These are phyloP conservation scores for Aspergillus haitiensis DNA, from an alignment of 495 filamentous ascomycete species.

Conservation along the genomic window DNA sequence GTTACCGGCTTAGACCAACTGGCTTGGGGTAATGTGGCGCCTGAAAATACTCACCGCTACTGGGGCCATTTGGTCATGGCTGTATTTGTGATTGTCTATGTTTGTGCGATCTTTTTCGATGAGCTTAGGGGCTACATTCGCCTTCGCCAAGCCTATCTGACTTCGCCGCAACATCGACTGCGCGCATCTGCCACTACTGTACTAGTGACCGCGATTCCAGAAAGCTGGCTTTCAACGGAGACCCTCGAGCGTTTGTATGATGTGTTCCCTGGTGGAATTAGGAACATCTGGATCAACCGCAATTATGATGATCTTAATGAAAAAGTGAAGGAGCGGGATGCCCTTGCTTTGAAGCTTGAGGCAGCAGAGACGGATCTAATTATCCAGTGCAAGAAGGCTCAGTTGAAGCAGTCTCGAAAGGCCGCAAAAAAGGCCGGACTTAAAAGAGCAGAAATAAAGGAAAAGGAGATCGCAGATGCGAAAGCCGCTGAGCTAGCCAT, in stretches of 20 bases:
- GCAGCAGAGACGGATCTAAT: constrained; percentile 83
- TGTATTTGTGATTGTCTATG: constrained; percentile 74
- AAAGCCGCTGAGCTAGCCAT: constrained; percentile 60
- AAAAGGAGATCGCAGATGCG: constrained; percentile 10
- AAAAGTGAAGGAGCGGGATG: constrained; percentile 76
- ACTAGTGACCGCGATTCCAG: constrained; percentile 83
- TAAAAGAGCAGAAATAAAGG: constrained; percentile 49
- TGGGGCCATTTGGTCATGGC: constrained; percentile 90
- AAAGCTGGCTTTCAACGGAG: constrained; percentile 81
- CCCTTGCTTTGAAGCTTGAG: constrained; percentile 73
- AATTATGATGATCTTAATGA: constrained; percentile 84
- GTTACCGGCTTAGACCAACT: constrained; percentile 75
- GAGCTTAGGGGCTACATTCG: constrained; percentile 92
- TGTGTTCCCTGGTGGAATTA: constrained; percentile 92
- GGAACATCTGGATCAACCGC: constrained; percentile 95
- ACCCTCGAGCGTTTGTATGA: constrained; percentile 86
- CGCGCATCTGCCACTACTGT: constrained; percentile 97
- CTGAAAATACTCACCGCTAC: constrained; percentile 68
- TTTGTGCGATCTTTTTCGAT: constrained; percentile 83
- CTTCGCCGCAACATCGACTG: constrained; percentile 91
- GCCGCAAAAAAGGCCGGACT: constrained; percentile 64
- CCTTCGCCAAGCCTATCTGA: constrained; percentile 89
- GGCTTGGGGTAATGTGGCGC: constrained; percentile 88
- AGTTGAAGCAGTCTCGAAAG: constrained; percentile 63
- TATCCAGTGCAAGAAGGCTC: constrained; percentile 70